Base-by-base conservation (phyloP, 148 eudicot genomes). In the Persicaria maculosa region DNA sequence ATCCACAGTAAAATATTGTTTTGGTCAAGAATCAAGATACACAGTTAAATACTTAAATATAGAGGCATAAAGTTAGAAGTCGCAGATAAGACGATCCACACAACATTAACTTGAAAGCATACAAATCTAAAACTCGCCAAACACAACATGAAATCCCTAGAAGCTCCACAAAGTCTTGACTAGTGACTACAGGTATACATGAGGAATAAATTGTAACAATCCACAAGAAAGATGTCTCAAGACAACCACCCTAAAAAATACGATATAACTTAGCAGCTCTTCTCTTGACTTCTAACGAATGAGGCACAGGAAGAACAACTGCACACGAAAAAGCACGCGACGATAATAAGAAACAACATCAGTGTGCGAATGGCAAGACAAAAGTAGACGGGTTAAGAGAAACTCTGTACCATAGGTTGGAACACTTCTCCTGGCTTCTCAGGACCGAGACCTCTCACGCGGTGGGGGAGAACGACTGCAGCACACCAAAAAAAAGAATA, bases 391-490 rank as follows among this genome's bases (percentile, higher is more conserved):
- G 31, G 22, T 22, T 22, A 25, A 22, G 3, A 1, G 25, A 59
- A 4, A 19, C 43, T 22, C 22, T 31, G 36, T 22, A 58, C 65
- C 65, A 58, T 20, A n/a, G 40, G 40, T 31, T 31, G 3, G 40
- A 31, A 31, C 40, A 31, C 57, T 52, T 67, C 19, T 47, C 50
- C 25, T 6, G 10, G 48, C 72, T 46, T 45, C 36, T 45, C 36
- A 48, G 9, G 73, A 47, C 3, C 54, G 73, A 17, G 73, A 71
- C 14, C 73, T 71, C 53, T 48, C 73, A 12, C 73, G 73, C 1
- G 40, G 73, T 17, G 73, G 73, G 2, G 73, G 73, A 48, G 73
- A 71, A 19, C 73, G 73, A 47, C 73, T 71, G 43, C 73, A 45
- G 11, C 53, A 47, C 36, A 7, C 0, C 20, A 44, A 62, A 31